phyloP scores from a whole-genome alignment of 306 rosid genomes.

The Quercus engelmannii region DNA sequence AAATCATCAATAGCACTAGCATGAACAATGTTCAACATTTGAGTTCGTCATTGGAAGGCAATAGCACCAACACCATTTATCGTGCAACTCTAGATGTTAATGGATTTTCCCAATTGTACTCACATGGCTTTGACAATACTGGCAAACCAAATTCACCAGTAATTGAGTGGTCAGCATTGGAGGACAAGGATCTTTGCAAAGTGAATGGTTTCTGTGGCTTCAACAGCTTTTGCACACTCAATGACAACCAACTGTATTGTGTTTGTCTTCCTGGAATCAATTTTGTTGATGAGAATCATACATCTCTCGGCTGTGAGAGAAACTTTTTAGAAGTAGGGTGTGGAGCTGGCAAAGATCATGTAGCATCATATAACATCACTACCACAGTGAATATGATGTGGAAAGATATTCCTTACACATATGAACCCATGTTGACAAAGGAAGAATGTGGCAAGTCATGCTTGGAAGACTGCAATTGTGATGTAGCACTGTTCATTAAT shows the following conservation, averaged over 20 bases:
- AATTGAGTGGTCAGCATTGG: neutral
- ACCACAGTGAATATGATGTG: neutral
- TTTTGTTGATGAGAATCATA: neutral
- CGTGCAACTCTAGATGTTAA: slow-evolving; percentile 9
- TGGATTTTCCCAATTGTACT: slow-evolving; percentile 13
- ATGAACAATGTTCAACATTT: neutral
- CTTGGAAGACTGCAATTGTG: neutral
- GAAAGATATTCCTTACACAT: neutral
- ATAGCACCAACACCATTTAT: neutral
- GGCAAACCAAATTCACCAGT: neutral
- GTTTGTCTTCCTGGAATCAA: slow-evolving; percentile 10
- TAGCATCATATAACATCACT: neutral
- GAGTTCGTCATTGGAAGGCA: too few relatives aligned
- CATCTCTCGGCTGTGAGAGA: neutral
- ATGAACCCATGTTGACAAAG: neutral
- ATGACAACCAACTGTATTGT: neutral
- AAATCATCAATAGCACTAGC: neutral
- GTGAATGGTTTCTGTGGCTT: slow-evolving; percentile 15
- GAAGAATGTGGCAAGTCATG: neutral
- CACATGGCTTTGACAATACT: neutral
- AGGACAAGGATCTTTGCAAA: neutral
- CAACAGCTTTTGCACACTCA: slow-evolving; percentile 5
- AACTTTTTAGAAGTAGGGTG: neutral
- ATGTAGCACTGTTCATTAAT: neutral
- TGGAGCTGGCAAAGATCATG: neutral